Conservation (phyloP, 192 early-diverging fungal species). For the Umbelopsis sp. region DNA sequence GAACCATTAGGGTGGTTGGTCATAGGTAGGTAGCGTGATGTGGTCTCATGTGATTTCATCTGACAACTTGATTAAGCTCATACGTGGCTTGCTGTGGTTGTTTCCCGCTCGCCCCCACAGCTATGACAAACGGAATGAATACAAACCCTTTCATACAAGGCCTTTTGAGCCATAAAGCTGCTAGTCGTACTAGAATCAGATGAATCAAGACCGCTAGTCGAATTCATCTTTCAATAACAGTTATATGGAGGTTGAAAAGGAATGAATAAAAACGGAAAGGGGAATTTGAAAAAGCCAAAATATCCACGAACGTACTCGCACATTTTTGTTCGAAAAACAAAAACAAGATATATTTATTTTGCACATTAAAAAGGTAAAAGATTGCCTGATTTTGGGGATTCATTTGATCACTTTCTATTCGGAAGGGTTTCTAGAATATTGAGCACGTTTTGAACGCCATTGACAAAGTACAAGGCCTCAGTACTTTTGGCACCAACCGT, state of each 20-base stretch:
- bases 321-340: background rate
- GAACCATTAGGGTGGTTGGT: no score
- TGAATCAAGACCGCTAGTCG: conserved; percentile 4
- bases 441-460: conserved; percentile 42
- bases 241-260: background rate
- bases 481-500: conserved; percentile 58
- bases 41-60: no score
- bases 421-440: conserved; percentile 27
- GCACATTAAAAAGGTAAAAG: background rate
- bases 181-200: conserved; percentile 16
- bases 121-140: background rate
- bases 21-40: no score
- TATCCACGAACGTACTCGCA: background rate
- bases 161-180: conserved; percentile 33
- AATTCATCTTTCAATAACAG: background rate
- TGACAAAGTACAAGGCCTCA: conserved; percentile 57
- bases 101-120: background rate
- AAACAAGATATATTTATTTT: background rate
- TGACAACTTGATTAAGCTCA: background rate
- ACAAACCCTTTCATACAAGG: conserved; percentile 39
- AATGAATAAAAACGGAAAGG: background rate
- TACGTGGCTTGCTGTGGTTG: conserved; percentile 14
- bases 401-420: background rate
- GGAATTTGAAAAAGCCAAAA: background rate
- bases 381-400: background rate